phyloP scores from a whole-genome alignment of 176 grass and related monocot species.

The Oryza glaberrima region DNA sequence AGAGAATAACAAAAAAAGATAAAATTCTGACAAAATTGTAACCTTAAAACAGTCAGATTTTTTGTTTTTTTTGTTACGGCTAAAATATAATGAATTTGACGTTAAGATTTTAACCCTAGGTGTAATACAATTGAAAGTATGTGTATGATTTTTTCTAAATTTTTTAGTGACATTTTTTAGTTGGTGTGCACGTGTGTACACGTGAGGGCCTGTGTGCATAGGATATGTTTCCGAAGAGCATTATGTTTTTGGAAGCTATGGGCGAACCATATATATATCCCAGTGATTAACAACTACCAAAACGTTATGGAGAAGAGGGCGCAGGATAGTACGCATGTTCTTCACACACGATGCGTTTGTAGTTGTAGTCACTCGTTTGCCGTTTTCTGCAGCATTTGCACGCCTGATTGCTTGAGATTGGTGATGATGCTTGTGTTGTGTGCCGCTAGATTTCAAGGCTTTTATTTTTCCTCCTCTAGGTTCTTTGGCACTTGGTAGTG shows the following conservation, averaged over 20 bases:
- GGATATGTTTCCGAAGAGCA: no score
- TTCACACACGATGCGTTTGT: constrained; percentile 11
- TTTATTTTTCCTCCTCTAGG: neutral
- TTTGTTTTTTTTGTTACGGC: no score
- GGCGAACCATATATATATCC: neutral
- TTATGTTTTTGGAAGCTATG: neutral
- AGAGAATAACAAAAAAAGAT: no score
- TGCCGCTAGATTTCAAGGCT: neutral
- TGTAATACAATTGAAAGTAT: no score
- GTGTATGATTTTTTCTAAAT: no score
- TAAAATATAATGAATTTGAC: no score
- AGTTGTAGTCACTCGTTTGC: neutral
- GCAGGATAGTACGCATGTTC: constrained; percentile 25
- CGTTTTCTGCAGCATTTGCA: neutral
- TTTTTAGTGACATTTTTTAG: no score
- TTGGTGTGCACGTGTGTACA: no score
- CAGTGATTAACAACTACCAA: neutral
- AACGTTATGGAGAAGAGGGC: neutral
- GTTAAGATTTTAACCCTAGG: no score
- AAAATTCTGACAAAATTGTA: no score
- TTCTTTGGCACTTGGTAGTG: neutral
- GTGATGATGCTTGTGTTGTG: neutral
- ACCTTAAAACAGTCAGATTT: no score
- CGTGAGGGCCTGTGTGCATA: no score
- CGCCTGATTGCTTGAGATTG: neutral